Percentiles rank a stretch among this genome's conserved stretches.
These are phyloP conservation scores for Mayamaea pseudoterrestris DNA, from an alignment of 108 stramenopile genomes.

Conservation along the genomic window DNA sequence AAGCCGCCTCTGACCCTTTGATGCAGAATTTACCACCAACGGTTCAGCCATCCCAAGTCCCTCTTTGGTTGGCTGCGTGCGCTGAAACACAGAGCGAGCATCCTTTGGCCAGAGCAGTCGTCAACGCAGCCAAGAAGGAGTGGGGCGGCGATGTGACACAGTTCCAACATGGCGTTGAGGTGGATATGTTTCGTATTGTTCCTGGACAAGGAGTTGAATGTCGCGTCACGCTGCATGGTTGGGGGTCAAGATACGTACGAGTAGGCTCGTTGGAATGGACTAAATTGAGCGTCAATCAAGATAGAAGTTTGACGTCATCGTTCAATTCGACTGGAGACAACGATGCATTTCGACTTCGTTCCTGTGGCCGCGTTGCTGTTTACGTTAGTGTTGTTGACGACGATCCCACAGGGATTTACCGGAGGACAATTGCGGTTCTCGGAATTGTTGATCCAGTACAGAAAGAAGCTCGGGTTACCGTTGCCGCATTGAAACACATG, in stretches of 20 bases:
- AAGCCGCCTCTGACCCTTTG: conserved; percentile 10
- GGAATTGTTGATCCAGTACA: conserved; percentile 74
- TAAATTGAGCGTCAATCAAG: too few species aligned
- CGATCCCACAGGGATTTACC: neutral
- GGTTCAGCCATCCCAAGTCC: conserved; percentile 1
- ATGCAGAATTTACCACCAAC: conserved; percentile 20
- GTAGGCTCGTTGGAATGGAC: conserved; percentile 36
- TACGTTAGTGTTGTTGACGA: conserved; percentile 33
- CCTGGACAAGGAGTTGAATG: conserved; percentile 61
- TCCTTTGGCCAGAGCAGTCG: conserved; percentile 56
- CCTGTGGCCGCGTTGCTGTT: conserved; percentile 39
- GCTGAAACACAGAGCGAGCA: conserved; percentile 65
- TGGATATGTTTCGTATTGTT: conserved; percentile 31
- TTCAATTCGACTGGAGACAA: conserved; percentile 16
- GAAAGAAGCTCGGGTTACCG: conserved; percentile 38
- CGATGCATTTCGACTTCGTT: conserved; percentile 24
- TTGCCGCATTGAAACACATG: conserved; percentile 35
- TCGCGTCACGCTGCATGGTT: conserved; percentile 11
- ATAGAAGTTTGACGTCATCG: neutral
- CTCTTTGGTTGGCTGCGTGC: conserved; percentile 53
- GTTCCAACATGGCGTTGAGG: conserved; percentile 15
- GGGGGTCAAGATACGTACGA: conserved; percentile 21
- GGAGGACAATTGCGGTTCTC: conserved; percentile 35
- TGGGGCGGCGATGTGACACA: conserved; percentile 36
- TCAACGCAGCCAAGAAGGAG: conserved; percentile 38